A percentile compares a stretch with the other conserved stretches of the same genome.
Evolutionary conservation across 768 basidiomycete genomes (phyloP).

Genomic region (Xanthoconium purpureum): DNA sequence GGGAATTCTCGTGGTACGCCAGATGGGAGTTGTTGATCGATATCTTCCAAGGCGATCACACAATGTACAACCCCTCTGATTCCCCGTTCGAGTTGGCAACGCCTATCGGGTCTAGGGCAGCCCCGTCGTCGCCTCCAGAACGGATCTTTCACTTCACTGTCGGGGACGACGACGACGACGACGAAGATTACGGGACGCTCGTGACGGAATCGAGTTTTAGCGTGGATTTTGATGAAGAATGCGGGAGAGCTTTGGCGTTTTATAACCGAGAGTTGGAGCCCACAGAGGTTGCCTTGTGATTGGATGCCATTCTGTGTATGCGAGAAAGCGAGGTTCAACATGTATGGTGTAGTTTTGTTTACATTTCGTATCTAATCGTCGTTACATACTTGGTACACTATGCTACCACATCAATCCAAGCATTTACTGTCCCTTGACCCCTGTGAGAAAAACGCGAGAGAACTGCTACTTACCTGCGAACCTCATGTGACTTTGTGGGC

Average conservation of each 20-base stretch:
- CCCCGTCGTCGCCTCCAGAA: neutral
- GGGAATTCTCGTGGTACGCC: slow-evolving; percentile 50
- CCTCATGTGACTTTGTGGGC: too few relatives aligned
- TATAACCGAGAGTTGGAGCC: slow-evolving; percentile 13
- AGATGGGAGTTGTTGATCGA: slow-evolving; percentile 53
- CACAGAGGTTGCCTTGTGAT: neutral
- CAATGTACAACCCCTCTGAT: slow-evolving; percentile 8
- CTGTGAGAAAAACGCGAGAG: too few relatives aligned
- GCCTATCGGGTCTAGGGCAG: neutral
- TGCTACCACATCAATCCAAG: neutral
- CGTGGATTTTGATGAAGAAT: slow-evolving; percentile 25
- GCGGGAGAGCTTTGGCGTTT: slow-evolving; percentile 26
- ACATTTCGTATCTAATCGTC: slow-evolving; percentile 16
- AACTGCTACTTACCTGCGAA: too few relatives aligned
- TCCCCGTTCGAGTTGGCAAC: neutral
- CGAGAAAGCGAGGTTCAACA: neutral
- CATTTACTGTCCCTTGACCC: neutral
- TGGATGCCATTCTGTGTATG: neutral
- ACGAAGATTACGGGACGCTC: slow-evolving; percentile 28
- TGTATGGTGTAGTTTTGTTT: slow-evolving; percentile 20
- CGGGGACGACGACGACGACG: slow-evolving; percentile 23
- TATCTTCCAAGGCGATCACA: slow-evolving; percentile 35
- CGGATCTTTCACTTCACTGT: slow-evolving; percentile 22
- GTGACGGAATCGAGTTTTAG: slow-evolving; percentile 17
- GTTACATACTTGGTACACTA: slow-evolving; percentile 4